Percentiles rank a stretch among this genome's conserved stretches.
Conservation (phyloP, 441 rosid species). For the Pelargonium fulgidum region DNA sequence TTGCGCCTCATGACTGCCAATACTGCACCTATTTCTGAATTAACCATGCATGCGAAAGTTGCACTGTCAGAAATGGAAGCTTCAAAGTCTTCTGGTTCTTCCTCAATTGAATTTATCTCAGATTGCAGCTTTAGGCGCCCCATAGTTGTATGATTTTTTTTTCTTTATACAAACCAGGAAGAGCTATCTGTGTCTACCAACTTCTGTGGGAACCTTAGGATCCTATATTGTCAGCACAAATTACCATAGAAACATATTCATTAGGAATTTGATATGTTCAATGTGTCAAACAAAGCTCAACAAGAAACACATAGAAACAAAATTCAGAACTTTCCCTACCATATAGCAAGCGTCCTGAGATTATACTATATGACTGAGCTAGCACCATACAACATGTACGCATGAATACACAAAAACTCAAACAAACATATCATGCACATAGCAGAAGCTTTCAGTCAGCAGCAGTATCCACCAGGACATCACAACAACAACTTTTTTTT, state of each 20-base stretch:
- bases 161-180: constrained; percentile 19
- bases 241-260: constrained; percentile 16
- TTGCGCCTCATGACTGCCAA: constrained; percentile 96
- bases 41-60: constrained; percentile 65
- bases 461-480: not conserved
- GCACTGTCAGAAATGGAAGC: constrained; percentile 39
- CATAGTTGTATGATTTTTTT: constrained; percentile 35
- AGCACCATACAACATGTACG: not conserved
- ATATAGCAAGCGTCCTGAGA: not conserved
- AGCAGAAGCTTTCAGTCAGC: not conserved
- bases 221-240: constrained; percentile 23
- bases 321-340: not conserved
- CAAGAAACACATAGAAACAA: not conserved
- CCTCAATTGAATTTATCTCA: constrained; percentile 50
- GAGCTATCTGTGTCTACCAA: constrained; percentile 21
- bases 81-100: constrained; percentile 56
- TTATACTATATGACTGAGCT: not conserved
- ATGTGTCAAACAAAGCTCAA: not conserved
- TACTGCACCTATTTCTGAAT: constrained; percentile 84
- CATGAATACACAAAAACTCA: not conserved
- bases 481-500: not conserved
- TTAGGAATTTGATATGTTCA: constrained; percentile 15
- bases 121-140: constrained; percentile 73
- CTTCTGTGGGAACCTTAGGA: constrained; percentile 15
- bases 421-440: not conserved